A percentile compares a stretch with the other conserved stretches of the same genome.
Conservation (phyloP, 768 basidiomycete genomes). For the Pleurotus ostreatus region DNA sequence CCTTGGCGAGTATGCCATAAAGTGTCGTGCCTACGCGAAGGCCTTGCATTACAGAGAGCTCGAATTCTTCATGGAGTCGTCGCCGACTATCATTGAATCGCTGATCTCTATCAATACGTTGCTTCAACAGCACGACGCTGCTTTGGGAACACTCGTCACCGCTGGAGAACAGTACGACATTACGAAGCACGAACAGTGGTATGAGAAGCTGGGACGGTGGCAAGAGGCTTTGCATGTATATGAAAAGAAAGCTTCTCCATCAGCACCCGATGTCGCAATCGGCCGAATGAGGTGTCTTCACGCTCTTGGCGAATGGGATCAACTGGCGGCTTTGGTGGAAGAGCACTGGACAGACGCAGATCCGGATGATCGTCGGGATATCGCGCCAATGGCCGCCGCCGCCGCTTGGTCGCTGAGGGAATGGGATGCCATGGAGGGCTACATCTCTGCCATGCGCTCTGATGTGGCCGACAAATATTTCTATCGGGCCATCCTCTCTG, state of each 20-base stretch:
- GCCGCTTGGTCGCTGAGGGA: constrained; percentile 96
- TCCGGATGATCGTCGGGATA: constrained; percentile 81
- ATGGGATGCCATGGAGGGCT: constrained; percentile 98
- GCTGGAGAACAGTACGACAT: constrained; percentile 89
- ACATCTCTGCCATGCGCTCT: constrained; percentile 86
- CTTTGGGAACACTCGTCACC: constrained; percentile 91
- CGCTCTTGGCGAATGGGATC: constrained; percentile 97
- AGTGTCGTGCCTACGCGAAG: constrained; percentile 93
- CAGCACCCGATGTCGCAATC: constrained; percentile 71
- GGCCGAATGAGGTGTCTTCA: constrained; percentile 97
- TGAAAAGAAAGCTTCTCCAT: constrained; percentile 75
- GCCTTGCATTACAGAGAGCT: constrained; percentile 98
- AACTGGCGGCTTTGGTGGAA: constrained; percentile 79
- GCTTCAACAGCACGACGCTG: constrained; percentile 95
- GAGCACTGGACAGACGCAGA: constrained; percentile 82
- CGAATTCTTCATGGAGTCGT: constrained; percentile 92
- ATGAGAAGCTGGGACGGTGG: constrained; percentile 94
- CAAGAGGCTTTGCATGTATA: constrained; percentile 88
- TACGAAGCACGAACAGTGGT: constrained; percentile 96
- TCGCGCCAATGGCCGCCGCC: constrained; percentile 95
- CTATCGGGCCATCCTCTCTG: constrained; percentile 92
- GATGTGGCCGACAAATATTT: constrained; percentile 95
- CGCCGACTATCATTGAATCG: constrained; percentile 86
- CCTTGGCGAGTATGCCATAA: constrained; percentile 90
- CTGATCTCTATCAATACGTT: constrained; percentile 95